phyloP scores from a whole-genome alignment of 2,329 filamentous ascomycete genomes.

The Hymenotorrendiella dingleyae region DNA sequence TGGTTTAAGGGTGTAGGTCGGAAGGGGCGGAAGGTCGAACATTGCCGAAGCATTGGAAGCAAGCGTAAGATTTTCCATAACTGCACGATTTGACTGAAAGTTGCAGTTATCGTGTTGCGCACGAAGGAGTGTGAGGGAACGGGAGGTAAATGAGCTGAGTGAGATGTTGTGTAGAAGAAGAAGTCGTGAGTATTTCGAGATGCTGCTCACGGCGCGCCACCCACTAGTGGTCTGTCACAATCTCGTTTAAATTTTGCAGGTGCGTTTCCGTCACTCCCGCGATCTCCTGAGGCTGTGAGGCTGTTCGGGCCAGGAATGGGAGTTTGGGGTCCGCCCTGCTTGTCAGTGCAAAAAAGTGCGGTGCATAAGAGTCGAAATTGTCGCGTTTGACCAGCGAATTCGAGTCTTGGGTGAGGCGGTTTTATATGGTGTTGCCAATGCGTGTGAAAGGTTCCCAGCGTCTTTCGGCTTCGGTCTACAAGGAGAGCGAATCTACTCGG shows the following conservation, averaged over 20 bases:
- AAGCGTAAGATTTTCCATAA: slow-evolving; percentile 42
- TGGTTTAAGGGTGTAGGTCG: slow-evolving; percentile 67
- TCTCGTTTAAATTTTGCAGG: slow-evolving; percentile 23
- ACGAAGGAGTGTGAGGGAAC: slow-evolving; percentile 25
- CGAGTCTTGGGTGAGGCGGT: too few species aligned
- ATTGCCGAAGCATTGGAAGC: slow-evolving; percentile 30
- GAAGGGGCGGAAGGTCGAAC: slow-evolving; percentile 74
- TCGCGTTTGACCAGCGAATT: neutral
- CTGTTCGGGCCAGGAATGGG: too few species aligned
- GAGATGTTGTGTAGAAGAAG: slow-evolving; percentile 5
- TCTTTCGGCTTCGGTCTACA: too few species aligned
- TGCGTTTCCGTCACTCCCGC: slow-evolving; percentile 16
- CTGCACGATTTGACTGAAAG: slow-evolving; percentile 7
- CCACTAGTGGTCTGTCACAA: slow-evolving; percentile 12
- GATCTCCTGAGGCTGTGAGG: slow-evolving; percentile 13
- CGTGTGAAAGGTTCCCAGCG: too few species aligned
- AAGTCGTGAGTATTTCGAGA: neutral
- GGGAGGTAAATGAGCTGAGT: neutral
- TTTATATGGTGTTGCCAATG: too few species aligned
- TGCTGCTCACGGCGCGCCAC: slow-evolving; percentile 6
- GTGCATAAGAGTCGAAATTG: neutral
- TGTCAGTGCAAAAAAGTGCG: too few species aligned
- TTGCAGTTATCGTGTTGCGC: slow-evolving; percentile 30
- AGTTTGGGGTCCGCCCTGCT: neutral
- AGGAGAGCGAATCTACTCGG: too few species aligned